Evolutionary conservation across 768 basidiomycete genomes (phyloP).

Genomic region (Amanita brunnescens): DNA sequence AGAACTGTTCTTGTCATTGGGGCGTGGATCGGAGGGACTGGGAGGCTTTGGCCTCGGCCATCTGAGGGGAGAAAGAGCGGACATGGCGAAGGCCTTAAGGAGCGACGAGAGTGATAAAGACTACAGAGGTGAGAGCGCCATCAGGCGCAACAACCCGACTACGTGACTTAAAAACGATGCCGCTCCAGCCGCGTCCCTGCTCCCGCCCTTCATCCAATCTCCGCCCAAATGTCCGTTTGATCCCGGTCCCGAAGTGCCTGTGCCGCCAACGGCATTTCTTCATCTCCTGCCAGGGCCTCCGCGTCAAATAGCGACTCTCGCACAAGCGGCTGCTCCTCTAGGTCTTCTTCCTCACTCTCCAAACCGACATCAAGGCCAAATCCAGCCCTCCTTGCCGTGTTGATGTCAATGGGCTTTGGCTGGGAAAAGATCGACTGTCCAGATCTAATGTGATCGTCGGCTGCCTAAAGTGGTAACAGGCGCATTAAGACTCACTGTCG

Average conservation of each 20-base stretch:
- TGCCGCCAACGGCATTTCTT: conserved; percentile 10
- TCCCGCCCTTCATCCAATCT: conserved; percentile 34
- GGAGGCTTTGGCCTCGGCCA: conserved; percentile 30
- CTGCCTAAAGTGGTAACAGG: conserved; percentile 8
- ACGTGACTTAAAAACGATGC: neutral
- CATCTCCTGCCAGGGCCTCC: conserved; percentile 18
- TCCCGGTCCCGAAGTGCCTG: conserved; percentile 43
- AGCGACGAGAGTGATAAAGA: neutral
- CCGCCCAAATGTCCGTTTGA: conserved; percentile 65
- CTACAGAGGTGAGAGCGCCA: neutral
- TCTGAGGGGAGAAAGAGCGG: conserved; percentile 30
- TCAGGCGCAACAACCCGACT: neutral
- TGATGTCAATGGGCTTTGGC: conserved; percentile 81
- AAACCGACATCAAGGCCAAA: conserved; percentile 66
- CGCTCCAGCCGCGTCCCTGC: neutral
- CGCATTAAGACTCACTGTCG: conserved; percentile 64
- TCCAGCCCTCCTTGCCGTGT: conserved; percentile 56
- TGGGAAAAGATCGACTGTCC: conserved; percentile 84
- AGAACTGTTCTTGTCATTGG: conserved; percentile 1
- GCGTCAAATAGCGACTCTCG: conserved; percentile 61
- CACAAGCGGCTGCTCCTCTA: conserved; percentile 51
- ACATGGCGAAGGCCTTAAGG: conserved; percentile 17
- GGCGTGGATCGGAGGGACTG: conserved; percentile 11
- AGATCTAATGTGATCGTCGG: conserved; percentile 40
- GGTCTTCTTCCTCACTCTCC: conserved; percentile 55